Evolutionary conservation across 495 filamentous ascomycete genomes (phyloP).

Genomic region (Podospora bellae-mahoneyi): DNA sequence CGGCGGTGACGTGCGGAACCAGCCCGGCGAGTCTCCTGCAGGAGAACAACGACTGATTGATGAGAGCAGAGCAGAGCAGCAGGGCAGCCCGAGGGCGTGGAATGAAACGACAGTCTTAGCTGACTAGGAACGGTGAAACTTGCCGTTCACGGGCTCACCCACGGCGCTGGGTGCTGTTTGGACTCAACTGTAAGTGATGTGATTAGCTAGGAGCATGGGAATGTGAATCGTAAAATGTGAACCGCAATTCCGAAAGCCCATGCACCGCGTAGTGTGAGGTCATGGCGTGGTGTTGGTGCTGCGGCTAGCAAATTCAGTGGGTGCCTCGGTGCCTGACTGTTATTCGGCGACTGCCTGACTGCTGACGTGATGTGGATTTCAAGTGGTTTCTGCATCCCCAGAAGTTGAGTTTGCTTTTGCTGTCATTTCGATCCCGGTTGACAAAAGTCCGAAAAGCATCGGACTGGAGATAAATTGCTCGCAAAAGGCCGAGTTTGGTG

Average conservation of each 20-base stretch:
- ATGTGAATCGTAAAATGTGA: neutral
- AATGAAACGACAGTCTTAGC: neutral
- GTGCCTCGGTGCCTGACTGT: neutral
- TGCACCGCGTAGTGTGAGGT: neutral
- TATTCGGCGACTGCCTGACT: too few species aligned
- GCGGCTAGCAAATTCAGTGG: neutral
- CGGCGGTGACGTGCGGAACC: constrained; percentile 1
- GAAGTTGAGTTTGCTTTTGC: constrained; percentile 7
- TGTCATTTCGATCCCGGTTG: neutral
- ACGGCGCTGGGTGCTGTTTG: neutral
- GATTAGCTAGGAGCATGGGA: neutral
- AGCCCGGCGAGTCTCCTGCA: neutral
- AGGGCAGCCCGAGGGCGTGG: neutral
- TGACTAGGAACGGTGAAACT: neutral
- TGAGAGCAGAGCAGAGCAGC: neutral
- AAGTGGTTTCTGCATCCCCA: constrained; percentile 6
- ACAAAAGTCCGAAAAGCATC: constrained; percentile 1
- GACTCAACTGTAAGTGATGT: too few species aligned
- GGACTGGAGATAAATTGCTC: neutral
- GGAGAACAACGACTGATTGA: neutral
- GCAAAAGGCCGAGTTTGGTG: neutral
- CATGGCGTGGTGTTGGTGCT: constrained; percentile 10
- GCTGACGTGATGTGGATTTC: neutral
- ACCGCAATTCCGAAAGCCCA: neutral
- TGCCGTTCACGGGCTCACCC: neutral